Base-by-base conservation (phyloP, 257 asterid species). In the Osmanthus fragrans region DNA sequence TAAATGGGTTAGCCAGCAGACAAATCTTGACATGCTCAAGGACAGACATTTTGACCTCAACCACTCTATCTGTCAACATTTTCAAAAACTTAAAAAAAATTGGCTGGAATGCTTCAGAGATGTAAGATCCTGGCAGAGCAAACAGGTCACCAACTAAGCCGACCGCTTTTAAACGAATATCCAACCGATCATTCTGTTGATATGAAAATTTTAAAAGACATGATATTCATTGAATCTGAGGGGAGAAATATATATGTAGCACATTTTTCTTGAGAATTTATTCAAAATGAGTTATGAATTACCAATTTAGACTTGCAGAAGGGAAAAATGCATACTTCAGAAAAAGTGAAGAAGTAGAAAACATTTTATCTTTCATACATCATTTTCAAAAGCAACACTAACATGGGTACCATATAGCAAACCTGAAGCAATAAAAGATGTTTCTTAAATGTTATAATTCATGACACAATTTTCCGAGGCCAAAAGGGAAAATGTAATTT, bases 11-110 rank as follows among this genome's bases (percentile, higher is more conserved):
- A 73, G 87, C 89, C 73, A 96, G 84, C 70, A 96, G 94, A 81
- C 92, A 93, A 65, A 58, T 82, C 88, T 87, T 90, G 82, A 89
- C 89, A 77, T 88, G 86, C 86, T 89, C 90, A 80, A 93, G 97
- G 80, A 90, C 99, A 75, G 90, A 82, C 97, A 93, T 87, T 75
- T 97, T 89, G 83, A 93, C 97, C 79, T 96, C 97, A 70, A 83
- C 88, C 60, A 69, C 89, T 85, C 92, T 90, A 82, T 96, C 99
- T 66, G 97, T 88, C 83, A 96, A 82, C 82, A 98, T 90, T 88
- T 92, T 89, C 85, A 96, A 80, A 82, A 88, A 96, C 86, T 92
- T 98, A 79, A 84, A 67, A 86, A 92, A 87, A 73, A 96, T 84
- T 40, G 99, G 97, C 85, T 86, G 92, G 86, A 96, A 91, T 63